Evolutionary conservation across 768 basidiomycete genomes (phyloP).

Genomic region (Tremella mesenterica): DNA sequence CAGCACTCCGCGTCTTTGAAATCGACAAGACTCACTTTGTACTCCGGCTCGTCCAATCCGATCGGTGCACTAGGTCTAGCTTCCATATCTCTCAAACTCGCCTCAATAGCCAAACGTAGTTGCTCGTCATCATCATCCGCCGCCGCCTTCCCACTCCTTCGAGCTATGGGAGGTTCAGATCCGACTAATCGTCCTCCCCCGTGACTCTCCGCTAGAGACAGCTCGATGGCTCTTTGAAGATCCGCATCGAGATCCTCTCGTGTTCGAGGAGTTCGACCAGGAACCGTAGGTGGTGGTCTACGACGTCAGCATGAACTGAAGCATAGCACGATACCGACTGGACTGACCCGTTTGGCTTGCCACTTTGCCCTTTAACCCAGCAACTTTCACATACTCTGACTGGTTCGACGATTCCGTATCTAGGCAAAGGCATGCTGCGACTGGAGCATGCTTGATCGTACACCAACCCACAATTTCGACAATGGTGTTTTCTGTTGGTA

Average conservation of each 20-base stretch:
- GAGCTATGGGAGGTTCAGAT: constrained; percentile 51
- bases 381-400: constrained; percentile 93
- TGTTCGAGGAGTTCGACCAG: constrained; percentile 50
- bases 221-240: constrained; percentile 82
- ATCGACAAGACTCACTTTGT: constrained; percentile 15
- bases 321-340: neutral
- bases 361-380: constrained; percentile 56
- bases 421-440: constrained; percentile 72
- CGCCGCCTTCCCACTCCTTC: constrained; percentile 42
- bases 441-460: constrained; percentile 91
- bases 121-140: constrained; percentile 86
- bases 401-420: constrained; percentile 83
- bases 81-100: constrained; percentile 67
- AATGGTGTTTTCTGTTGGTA: constrained; percentile 96
- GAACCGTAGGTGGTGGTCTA: constrained; percentile 34
- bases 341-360: constrained; percentile 20
- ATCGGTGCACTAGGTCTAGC: constrained; percentile 68
- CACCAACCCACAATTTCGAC: constrained; percentile 92
- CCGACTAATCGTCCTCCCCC: constrained; percentile 54
- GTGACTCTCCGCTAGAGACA: constrained; percentile 71
- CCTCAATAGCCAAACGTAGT: constrained; percentile 86
- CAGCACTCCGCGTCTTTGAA: constrained; percentile 14
- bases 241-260: constrained; percentile 67
- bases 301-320: constrained; percentile 1
- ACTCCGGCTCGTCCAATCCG: constrained; percentile 49